Conservation (phyloP, 2,329 filamentous ascomycete species). For the Aspergillus pseudonomiae region DNA sequence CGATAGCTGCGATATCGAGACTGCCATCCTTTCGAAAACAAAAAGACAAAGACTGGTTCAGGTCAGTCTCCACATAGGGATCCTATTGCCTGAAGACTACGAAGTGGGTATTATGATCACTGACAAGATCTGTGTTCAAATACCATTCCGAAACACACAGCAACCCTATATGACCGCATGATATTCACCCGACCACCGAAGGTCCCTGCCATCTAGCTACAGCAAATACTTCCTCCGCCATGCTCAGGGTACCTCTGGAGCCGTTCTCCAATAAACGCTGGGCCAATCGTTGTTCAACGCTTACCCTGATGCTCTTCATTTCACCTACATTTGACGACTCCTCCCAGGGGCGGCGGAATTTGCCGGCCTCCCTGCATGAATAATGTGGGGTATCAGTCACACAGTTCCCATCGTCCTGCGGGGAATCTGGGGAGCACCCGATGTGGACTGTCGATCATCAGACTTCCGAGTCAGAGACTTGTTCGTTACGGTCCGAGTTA, state of each 20-base stretch:
- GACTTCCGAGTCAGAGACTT: not conserved
- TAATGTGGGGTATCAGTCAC: not conserved
- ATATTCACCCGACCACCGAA: not conserved
- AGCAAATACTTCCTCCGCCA: not conserved
- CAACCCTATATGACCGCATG: not conserved
- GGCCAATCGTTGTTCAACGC: not conserved
- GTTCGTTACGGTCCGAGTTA: not conserved
- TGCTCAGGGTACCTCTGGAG: not conserved
- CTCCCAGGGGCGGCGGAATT: not conserved
- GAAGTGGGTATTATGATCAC: too few species aligned
- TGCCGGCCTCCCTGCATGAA: not conserved
- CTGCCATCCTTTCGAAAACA: conserved; percentile 9
- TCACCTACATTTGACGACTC: not conserved
- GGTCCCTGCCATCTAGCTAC: not conserved
- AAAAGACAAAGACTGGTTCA: not conserved
- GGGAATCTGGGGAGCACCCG: not conserved
- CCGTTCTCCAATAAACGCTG: not conserved
- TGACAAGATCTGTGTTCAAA: not conserved
- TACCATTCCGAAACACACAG: not conserved
- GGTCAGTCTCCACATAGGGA: not conserved
- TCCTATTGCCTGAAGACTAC: too few species aligned
- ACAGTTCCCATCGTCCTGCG: not conserved
- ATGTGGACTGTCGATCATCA: not conserved
- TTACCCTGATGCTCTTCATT: not conserved
- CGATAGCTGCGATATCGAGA: conserved; percentile 17